Base-by-base conservation (phyloP, 495 filamentous ascomycete species). In the Podospora tetraspora region DNA sequence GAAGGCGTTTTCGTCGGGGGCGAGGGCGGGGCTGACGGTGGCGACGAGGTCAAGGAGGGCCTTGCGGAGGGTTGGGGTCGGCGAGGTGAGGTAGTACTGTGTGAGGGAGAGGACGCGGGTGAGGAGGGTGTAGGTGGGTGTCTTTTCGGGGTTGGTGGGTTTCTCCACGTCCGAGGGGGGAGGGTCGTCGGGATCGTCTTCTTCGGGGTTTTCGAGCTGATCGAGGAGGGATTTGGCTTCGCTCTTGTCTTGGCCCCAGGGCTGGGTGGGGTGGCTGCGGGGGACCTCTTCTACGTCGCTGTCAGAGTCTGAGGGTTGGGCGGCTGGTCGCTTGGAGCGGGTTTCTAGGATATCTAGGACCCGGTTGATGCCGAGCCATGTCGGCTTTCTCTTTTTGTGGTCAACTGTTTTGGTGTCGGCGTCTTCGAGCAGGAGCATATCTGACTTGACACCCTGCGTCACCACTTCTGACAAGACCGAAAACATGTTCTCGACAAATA, bases 41-140 rank as follows among this genome's bases (percentile, higher is more conserved):
- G 84, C 77, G 32, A 97, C 84, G 9, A 97, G 89, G 43, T 84
- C 83, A 59, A 97, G 86, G 1, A 97, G 84, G 3, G 87, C 90
- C 23, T 86, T 85, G 29, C 94, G 91, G 29, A 99, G 86, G 32
- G 87, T 83, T 0, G 92, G 89, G 2, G 92, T 91, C 6, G 92
- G 87, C 0, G 91, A 91, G 37, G 92, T 91, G n/a, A 97, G 85
- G 77, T 97, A 92, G 70, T 94, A 89, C 71, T 89, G 91, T n/a
- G 88, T 90, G 23, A 88, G 85, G 62, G 84, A 86, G 68, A 89
- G 83, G 64, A 96, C 90, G 25, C 85, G 84, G 29, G 88, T 81
- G 13, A 94, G 83, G 10, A 94, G 84, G 21, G 81, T 82, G 77
- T 92, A 90, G 59, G 68, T 87, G 73, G 76, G 79, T 56, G 83